Base-by-base conservation (phyloP, 495 filamentous ascomycete genomes). In the Penicillium herquei region DNA sequence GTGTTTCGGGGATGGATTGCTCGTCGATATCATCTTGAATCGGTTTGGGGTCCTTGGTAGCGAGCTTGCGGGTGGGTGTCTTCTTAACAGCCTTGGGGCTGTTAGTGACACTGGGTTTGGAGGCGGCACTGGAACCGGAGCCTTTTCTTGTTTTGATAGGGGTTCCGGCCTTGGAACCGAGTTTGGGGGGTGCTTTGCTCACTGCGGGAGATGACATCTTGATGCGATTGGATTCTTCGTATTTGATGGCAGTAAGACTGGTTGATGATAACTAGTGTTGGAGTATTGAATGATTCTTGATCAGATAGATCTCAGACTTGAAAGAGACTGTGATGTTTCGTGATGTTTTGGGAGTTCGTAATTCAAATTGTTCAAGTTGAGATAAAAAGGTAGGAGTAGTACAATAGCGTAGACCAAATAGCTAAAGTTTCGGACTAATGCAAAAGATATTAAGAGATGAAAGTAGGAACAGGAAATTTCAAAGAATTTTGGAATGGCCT, bases 121-220 rank as follows among this genome's bases (percentile, higher is more conserved):
- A 67, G 44, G 75, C 61, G 39, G 67, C 39, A 52, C 69, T 72
- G 12, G 72, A 73, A 14, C 68, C 71, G n/a, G 78, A 76, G 55
- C 72, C 80, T 35, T 78, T 73, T 54, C 73, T 72, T 7, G 71
- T 52, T 59, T 82, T 83, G 42, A 78, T 70, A n/a, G 81, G 79
- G 13, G 79, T 81, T 14, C 47, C 55, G 30, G 62, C 33, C 41
- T 68, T 66, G 1, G 63, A 63, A 31, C 63, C 63, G 7, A 68
- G 40, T 56, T 66, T 68, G 10, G 53, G 63, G 9, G 65, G 58
- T 45, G 59, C 63, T 61, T 62, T 68, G 44, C 30, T 58, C 51
- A 61, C 57, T 5, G 63, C 52, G 17, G 63, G 56, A 21, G 63
- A 61, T 6, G 65, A 56, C 65, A 68, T 68, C 9, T 9, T 60